Percentiles rank a stretch among this genome's conserved stretches.
Conservation (phyloP, 2,329 filamentous ascomycete genomes). For the Exophiala dermatitidis region DNA sequence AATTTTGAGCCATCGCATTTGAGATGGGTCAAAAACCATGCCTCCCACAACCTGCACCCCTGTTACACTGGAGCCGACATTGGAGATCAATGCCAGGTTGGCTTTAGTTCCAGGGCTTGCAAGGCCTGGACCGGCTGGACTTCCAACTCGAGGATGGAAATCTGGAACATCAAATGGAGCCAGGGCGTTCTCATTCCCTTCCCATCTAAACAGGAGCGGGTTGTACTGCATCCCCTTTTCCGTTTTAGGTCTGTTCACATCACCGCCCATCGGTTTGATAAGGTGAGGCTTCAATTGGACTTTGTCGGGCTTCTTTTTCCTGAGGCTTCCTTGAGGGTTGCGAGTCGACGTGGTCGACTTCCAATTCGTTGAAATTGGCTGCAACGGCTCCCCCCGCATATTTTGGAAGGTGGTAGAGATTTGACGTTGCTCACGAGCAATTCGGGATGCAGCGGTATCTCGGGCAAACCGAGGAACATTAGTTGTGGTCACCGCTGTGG, state of each 20-base stretch:
- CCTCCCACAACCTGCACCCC: slow-evolving; percentile 91
- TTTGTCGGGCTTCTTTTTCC: slow-evolving; percentile 38
- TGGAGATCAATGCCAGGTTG: slow-evolving; percentile 69
- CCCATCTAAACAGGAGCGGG: slow-evolving; percentile 77
- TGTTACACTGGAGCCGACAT: slow-evolving; percentile 67
- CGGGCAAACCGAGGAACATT: slow-evolving; percentile 54
- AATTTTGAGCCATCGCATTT: slow-evolving; percentile 96
- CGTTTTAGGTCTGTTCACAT: slow-evolving; percentile 72
- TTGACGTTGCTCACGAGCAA: slow-evolving; percentile 56
- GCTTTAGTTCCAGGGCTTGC: slow-evolving; percentile 24
- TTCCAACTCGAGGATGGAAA: slow-evolving; percentile 22
- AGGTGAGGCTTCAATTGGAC: slow-evolving; percentile 69
- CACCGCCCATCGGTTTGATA: slow-evolving; percentile 72
- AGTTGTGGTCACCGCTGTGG: slow-evolving; percentile 18
- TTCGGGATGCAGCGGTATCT: slow-evolving; percentile 59
- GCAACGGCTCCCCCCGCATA: slow-evolving; percentile 41
- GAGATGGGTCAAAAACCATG: slow-evolving; percentile 95
- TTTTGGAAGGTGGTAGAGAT: slow-evolving; percentile 37
- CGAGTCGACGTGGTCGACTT: slow-evolving; percentile 40
- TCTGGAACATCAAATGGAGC: slow-evolving; percentile 65
- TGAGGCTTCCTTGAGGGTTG: slow-evolving; percentile 34
- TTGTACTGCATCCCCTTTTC: slow-evolving; percentile 97
- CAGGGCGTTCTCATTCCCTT: slow-evolving; percentile 87
- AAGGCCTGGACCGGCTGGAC: slow-evolving; percentile 17
- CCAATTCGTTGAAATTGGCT: slow-evolving; percentile 52